Base-by-base conservation (phyloP, 805 yeast genomes). In the Metschnikowia lunata region DNA sequence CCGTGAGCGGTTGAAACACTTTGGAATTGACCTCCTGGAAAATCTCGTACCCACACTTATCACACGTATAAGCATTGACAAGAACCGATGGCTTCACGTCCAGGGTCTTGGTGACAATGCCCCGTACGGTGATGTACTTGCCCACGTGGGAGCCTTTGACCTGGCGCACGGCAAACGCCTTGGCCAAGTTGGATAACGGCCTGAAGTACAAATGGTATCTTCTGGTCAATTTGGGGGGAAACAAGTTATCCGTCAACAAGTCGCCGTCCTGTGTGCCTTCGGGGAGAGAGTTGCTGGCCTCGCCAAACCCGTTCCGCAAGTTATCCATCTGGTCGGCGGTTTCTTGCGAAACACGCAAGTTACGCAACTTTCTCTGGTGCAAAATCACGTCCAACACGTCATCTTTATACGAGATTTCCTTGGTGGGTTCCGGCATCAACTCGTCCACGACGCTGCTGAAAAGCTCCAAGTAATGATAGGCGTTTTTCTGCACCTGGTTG, bases 61-160 rank as follows among this genome's bases (percentile, higher is more conserved):
- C 99, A 69, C 99, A 93, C 7, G 98, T 88, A 62, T 91, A 95
- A 1, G 99, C 98, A 56, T 85, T 88, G 42, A 93, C 97, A 48
- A 79, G 72, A 7, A 93, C 87, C 6, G 88, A 74, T 4, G 99
- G 99, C 64, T 90, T 91, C 36, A 93, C 99, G 63, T 93, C 99
- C 2, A 96, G 84, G 6, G 90, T 96, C 53, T 99, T 76, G 8
- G 98, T 93, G 40, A 91, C 88, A 53, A 93, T 90, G 45, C 99
- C 99, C 51, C 96, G 74, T 4, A 90, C 85, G 0, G 97, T 90
- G 57, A 93, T 85, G 49, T 87, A 77, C 56, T 85, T 82, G 39
- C 99, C 99, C 40, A 93, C 74, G 51, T 79, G 82, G 32, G 74
- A 69, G 49, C 97, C 97, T 60, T 82, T 84, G 47, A 93, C 83